Percentiles rank a stretch among this genome's conserved stretches.
Conservation (phyloP, 2,329 filamentous ascomycete genomes). For the Fusarium continuum region DNA sequence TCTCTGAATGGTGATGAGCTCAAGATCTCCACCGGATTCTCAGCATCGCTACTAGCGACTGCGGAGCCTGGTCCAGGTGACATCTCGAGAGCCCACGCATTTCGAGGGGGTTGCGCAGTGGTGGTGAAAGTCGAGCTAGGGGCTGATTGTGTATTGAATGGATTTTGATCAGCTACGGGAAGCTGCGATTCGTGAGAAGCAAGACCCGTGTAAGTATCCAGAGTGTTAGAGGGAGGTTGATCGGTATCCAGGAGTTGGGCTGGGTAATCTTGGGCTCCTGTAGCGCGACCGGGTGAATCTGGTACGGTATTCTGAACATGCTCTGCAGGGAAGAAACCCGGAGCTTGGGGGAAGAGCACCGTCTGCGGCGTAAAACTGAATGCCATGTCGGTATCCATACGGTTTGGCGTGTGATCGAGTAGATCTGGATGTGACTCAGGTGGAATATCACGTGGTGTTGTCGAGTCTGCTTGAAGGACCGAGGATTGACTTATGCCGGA, state of each 20-base stretch:
- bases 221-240: not conserved
- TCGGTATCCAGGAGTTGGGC: conserved; percentile 34
- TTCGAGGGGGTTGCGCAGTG: conserved; percentile 9
- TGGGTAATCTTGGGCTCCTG: conserved; percentile 32
- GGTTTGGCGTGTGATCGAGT: conserved; percentile 17
- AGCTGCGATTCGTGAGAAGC: conserved; percentile 13
- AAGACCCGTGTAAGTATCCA: conserved; percentile 18
- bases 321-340: conserved; percentile 19
- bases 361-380: conserved; percentile 35
- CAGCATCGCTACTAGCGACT: conserved; percentile 21
- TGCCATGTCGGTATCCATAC: conserved; percentile 16
- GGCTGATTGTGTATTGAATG: conserved; percentile 19
- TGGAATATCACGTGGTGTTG: conserved; percentile 7
- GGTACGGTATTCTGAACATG: conserved; percentile 5
- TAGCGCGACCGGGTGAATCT: conserved; percentile 7
- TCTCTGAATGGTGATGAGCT: conserved; percentile 36
- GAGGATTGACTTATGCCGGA: conserved; percentile 16
- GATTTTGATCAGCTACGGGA: not conserved
- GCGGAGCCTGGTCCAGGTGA: conserved; percentile 14
- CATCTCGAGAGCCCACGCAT: conserved; percentile 16
- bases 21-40: conserved; percentile 37
- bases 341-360: conserved; percentile 25
- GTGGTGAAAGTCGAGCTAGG: conserved; percentile 17
- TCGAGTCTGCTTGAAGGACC: conserved; percentile 10
- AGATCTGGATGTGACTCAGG: conserved; percentile 7